Percentiles rank a stretch among this genome's conserved stretches.
These are phyloP conservation scores for Phlegmacium glaucopus DNA, from an alignment of 768 basidiomycete species.

Conservation along the genomic window DNA sequence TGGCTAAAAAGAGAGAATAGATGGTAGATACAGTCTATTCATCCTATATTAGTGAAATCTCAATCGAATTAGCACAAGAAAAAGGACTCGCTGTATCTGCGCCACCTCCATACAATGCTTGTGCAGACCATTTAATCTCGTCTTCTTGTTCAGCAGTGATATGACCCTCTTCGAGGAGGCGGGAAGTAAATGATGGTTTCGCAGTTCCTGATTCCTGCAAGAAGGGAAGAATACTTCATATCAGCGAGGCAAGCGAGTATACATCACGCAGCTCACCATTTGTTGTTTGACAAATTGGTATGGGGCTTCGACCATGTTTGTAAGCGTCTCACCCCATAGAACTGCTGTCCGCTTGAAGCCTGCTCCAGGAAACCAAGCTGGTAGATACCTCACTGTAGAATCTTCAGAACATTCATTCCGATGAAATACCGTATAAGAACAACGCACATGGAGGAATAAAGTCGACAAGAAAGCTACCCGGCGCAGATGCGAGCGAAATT, in stretches of 20 bases:
- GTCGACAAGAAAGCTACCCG: too few relatives aligned
- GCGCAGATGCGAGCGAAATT: too few relatives aligned
- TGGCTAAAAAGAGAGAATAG: slow-evolving; percentile 37
- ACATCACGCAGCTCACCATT: slow-evolving; percentile 31
- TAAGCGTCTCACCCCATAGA: too few relatives aligned
- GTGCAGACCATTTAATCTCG: slow-evolving; percentile 42
- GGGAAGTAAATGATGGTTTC: slow-evolving; percentile 32
- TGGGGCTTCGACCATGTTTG: too few relatives aligned
- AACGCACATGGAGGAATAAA: too few relatives aligned
- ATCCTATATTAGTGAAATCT: not conserved
- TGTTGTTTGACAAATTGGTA: too few relatives aligned
- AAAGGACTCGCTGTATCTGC: slow-evolving; percentile 33
- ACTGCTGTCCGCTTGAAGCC: too few relatives aligned
- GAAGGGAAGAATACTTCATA: not conserved
- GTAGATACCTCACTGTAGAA: slow-evolving; percentile 40
- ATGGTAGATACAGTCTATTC: slow-evolving; percentile 36
- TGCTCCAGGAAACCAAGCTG: slow-evolving; percentile 62
- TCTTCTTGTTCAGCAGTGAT: slow-evolving; percentile 29
- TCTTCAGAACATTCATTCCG: not conserved
- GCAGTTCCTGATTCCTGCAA: slow-evolving; percentile 25
- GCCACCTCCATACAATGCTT: slow-evolving; percentile 46
- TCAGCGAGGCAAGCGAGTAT: not conserved
- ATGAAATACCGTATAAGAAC: slow-evolving; percentile 7
- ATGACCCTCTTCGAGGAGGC: slow-evolving; percentile 27
- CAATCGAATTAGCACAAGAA: not conserved